Evolutionary conservation across 1,284 basidiomycete genomes (phyloP).

Genomic region (Rhodotorula glutinis): DNA sequence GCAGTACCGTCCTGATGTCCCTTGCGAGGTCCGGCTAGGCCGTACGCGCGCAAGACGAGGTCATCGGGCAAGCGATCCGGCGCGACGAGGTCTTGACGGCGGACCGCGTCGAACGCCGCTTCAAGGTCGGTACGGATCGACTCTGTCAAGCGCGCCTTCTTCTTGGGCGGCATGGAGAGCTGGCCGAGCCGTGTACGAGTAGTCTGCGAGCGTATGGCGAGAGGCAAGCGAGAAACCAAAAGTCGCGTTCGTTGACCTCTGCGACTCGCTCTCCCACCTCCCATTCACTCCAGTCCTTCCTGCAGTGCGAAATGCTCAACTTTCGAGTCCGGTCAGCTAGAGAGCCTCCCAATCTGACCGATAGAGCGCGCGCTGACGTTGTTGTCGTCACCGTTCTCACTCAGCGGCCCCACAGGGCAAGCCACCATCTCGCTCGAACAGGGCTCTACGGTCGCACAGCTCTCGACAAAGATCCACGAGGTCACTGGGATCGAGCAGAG

Average conservation of each 20-base stretch:
- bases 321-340: not conserved
- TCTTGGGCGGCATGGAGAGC: constrained; percentile 18
- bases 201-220: not conserved
- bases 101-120: constrained; percentile 2
- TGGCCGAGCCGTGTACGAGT: not conserved
- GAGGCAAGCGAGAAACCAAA: not conserved
- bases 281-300: too few relatives aligned
- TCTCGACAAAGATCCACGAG: not conserved
- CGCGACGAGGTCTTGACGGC: not conserved
- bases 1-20: not conserved
- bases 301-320: too few relatives aligned
- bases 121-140: constrained; percentile 14
- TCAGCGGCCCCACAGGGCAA: constrained; percentile 14
- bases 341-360: too few relatives aligned
- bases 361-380: too few relatives aligned
- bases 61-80: constrained; percentile 8
- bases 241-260: not conserved
- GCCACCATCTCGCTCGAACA: not conserved
- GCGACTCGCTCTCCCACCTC: too few relatives aligned
- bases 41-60: constrained; percentile 24
- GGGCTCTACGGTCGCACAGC: constrained; percentile 15
- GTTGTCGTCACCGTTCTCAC: not conserved
- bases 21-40: constrained; percentile 13
- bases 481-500: constrained; percentile 2
- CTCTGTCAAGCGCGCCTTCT: constrained; percentile 1